These are phyloP conservation scores for Saccharomycopsis capsularis DNA, from an alignment of 805 yeast species.

Conservation along the genomic window DNA sequence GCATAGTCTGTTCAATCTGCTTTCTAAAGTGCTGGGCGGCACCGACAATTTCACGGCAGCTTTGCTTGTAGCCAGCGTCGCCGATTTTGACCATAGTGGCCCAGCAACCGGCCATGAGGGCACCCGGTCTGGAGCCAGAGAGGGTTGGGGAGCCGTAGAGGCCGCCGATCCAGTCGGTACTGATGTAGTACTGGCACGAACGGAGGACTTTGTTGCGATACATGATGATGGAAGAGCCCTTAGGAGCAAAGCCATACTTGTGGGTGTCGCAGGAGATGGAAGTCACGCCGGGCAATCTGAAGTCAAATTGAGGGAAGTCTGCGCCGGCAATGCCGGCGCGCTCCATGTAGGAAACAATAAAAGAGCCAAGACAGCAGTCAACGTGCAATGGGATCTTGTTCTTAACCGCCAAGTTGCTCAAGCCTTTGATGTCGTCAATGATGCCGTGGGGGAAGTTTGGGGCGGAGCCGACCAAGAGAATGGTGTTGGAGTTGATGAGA, in stretches of 20 bases:
- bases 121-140: slow-evolving; percentile 97
- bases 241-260: slow-evolving; percentile 97
- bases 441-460: slow-evolving; percentile 98
- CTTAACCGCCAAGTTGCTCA: slow-evolving; percentile 57
- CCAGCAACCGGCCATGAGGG: slow-evolving; percentile 97
- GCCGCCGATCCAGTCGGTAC: slow-evolving; percentile 89
- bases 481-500: slow-evolving; percentile 72
- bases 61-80: slow-evolving; percentile 66
- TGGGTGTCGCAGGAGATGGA: slow-evolving; percentile 99
- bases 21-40: slow-evolving; percentile 54
- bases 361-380: slow-evolving; percentile 93
- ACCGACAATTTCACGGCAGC: slow-evolving; percentile 58
- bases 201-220: slow-evolving; percentile 66
- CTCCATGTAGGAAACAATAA: slow-evolving; percentile 73
- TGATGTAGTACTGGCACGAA: slow-evolving; percentile 74
- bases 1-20: slow-evolving; percentile 41
- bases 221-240: slow-evolving; percentile 91
- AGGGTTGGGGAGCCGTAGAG: slow-evolving; percentile 93
- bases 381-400: slow-evolving; percentile 85
- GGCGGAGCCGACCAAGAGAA: slow-evolving; percentile 84
- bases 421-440: slow-evolving; percentile 74
- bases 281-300: slow-evolving; percentile 86
- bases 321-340: slow-evolving; percentile 35
- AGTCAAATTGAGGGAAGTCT: slow-evolving; percentile 59
- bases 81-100: slow-evolving; percentile 83